Conservation (phyloP, 2,329 filamentous ascomycete genomes). For the Exserohilum rostratum region DNA sequence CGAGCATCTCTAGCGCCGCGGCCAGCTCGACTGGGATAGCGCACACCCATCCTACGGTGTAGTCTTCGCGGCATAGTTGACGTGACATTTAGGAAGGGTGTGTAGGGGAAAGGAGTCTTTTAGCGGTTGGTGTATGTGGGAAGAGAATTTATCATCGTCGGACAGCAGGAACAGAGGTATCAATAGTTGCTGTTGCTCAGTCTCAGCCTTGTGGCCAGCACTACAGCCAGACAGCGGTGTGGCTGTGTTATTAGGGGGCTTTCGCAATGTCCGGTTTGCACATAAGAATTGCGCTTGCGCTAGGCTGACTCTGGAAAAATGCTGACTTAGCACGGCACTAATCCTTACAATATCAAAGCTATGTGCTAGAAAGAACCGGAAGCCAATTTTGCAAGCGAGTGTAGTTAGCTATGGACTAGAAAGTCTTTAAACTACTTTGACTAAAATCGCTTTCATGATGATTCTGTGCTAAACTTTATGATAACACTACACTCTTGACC, state of each 20-base stretch:
- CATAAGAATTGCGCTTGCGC: too few species aligned
- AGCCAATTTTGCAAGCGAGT: neutral
- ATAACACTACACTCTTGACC: too few species aligned
- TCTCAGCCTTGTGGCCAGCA: neutral
- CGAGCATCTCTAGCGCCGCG: slow-evolving; percentile 26
- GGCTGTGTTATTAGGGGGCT: neutral
- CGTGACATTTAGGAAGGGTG: neutral
- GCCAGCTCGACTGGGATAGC: slow-evolving; percentile 38
- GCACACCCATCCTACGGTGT: slow-evolving; percentile 45
- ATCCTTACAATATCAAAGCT: neutral
- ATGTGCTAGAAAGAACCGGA: neutral
- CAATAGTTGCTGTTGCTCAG: neutral
- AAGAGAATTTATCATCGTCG: neutral
- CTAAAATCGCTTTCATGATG: too few species aligned
- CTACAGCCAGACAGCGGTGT: neutral
- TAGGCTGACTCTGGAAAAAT: neutral
- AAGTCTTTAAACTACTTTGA: too few species aligned
- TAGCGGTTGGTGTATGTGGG: neutral
- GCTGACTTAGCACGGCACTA: neutral
- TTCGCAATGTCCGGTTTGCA: neutral
- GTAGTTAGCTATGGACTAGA: too few species aligned
- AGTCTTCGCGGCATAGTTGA: slow-evolving; percentile 22
- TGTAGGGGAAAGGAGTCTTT: neutral
- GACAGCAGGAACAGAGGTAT: neutral
- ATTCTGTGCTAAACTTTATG: too few species aligned